phyloP scores from a whole-genome alignment of 2,329 filamentous ascomycete genomes.

The Alternaria dauci region DNA sequence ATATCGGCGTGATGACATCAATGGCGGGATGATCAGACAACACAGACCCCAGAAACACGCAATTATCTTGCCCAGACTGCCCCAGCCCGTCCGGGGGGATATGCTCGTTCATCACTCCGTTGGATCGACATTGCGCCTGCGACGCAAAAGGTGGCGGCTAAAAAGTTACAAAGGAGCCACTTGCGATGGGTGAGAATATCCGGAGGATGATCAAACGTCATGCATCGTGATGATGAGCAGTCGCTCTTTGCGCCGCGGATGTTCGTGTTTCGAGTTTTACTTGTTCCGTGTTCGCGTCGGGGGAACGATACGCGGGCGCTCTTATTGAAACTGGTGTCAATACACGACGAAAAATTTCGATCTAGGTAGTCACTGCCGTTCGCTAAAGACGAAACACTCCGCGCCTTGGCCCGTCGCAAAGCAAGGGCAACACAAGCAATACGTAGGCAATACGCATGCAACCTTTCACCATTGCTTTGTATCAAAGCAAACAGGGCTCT shows the following conservation, averaged over 20 bases:
- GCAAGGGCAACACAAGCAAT: constrained; percentile 1
- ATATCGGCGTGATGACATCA: constrained; percentile 11
- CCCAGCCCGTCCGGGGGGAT: not conserved
- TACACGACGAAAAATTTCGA: not conserved
- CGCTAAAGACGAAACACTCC: constrained; percentile 1
- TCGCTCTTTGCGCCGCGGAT: not conserved
- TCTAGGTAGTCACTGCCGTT: not conserved
- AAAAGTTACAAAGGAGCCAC: not conserved
- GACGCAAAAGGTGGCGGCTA: constrained; percentile 4
- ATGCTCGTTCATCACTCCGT: not conserved
- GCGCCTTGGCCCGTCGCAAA: constrained; percentile 4
- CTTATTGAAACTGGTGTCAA: constrained; percentile 3
- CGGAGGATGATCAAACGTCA: not conserved
- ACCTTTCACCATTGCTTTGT: not conserved
- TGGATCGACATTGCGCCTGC: constrained; percentile 7
- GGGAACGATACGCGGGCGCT: not conserved
- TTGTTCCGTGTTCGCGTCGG: constrained; percentile 2
- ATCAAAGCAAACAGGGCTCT: not conserved
- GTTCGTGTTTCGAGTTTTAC: not conserved
- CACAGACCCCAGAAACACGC: constrained; percentile 1
- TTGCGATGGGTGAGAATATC: not conserved
- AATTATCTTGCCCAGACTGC: constrained; percentile 1
- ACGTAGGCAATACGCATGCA: too few species aligned
- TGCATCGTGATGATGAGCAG: constrained; percentile 3
- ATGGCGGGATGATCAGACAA: constrained; percentile 8